Percentiles rank a stretch among this genome's conserved stretches.
Evolutionary conservation across 148 eudicot species (phyloP).

Genomic region (Camellia sinensis): DNA sequence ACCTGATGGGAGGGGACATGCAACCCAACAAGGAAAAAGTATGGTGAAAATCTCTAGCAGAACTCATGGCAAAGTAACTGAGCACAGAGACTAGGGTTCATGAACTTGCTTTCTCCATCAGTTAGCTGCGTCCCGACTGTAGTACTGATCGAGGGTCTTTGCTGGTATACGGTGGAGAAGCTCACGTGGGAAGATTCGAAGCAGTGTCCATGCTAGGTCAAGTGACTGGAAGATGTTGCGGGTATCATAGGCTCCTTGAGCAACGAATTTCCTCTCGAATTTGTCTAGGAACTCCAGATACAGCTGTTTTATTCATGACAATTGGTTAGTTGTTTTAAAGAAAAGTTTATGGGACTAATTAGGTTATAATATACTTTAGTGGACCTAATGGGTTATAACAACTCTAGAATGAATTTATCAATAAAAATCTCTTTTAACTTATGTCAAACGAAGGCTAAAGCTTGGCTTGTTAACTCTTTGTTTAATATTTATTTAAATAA

Average conservation of each 20-base stretch:
- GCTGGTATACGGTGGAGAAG: conserved; percentile 99
- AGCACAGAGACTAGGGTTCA: conserved; percentile 3
- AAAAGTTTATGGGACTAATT: too few species aligned
- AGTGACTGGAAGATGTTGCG: conserved; percentile 95
- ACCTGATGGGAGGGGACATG: conserved; percentile 10
- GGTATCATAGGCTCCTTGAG: conserved; percentile 98
- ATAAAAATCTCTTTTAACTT: too few species aligned
- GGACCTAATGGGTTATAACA: too few species aligned
- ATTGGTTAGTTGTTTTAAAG: background rate
- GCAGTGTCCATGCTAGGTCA: conserved; percentile 96
- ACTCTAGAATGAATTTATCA: too few species aligned
- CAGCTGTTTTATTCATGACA: conserved; percentile 42
- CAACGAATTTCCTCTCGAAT: conserved; percentile 93
- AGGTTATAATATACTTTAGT: too few species aligned
- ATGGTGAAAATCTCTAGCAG: conserved; percentile 1
- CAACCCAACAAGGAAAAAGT: background rate
- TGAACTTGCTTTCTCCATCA: conserved; percentile 25
- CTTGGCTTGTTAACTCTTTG: too few species aligned
- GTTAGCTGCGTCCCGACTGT: conserved; percentile 83
- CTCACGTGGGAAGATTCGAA: conserved; percentile 94
- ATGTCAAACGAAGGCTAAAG: too few species aligned
- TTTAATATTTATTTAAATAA: too few species aligned
- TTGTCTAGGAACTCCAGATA: conserved; percentile 94
- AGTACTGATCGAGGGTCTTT: conserved; percentile 88
- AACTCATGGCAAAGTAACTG: conserved; percentile 9